A percentile compares a stretch with the other conserved stretches of the same genome.
These are phyloP conservation scores for Volvariella volvacea DNA, from an alignment of 1,284 basidiomycete species.

Conservation along the genomic window DNA sequence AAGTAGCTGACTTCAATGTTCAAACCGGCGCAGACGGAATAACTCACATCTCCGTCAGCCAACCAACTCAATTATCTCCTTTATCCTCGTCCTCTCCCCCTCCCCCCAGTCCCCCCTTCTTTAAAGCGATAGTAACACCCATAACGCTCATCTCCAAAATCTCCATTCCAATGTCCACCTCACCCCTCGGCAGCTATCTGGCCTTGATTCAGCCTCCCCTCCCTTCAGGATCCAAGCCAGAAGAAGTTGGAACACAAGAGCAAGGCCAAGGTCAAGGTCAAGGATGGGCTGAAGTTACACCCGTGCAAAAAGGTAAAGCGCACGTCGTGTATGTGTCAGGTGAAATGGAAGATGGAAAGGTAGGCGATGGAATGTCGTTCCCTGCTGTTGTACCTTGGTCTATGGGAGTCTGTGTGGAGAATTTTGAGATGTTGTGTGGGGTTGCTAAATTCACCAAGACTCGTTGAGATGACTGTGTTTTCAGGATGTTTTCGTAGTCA, in stretches of 20 bases:
- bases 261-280: too few species aligned
- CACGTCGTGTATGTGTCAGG: constrained; percentile 3
- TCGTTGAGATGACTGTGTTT: background rate
- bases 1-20: constrained; percentile 20
- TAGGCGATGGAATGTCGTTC: background rate
- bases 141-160: constrained; percentile 18
- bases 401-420: background rate
- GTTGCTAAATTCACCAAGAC: background rate
- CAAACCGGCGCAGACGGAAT: constrained; percentile 10
- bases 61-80: too few species aligned
- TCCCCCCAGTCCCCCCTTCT: constrained; percentile 17
- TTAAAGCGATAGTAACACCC: constrained; percentile 18
- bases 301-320: constrained; percentile 11
- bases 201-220: constrained; percentile 16
- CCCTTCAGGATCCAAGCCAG: constrained; percentile 11
- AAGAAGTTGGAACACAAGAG: constrained; percentile 14
- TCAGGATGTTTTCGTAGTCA: too few species aligned
- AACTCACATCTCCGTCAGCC: constrained; percentile 17
- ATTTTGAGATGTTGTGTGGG: background rate
- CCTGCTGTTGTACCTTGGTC: constrained; percentile 1
- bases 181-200: constrained; percentile 12
- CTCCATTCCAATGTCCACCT: constrained; percentile 14
- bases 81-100: constrained; percentile 12
- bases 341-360: background rate
- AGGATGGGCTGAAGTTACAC: constrained; percentile 15